Percentiles rank a stretch among this genome's conserved stretches.
Evolutionary conservation across 306 rosid species (phyloP).

Genomic region (Oemleria cerasiformis): DNA sequence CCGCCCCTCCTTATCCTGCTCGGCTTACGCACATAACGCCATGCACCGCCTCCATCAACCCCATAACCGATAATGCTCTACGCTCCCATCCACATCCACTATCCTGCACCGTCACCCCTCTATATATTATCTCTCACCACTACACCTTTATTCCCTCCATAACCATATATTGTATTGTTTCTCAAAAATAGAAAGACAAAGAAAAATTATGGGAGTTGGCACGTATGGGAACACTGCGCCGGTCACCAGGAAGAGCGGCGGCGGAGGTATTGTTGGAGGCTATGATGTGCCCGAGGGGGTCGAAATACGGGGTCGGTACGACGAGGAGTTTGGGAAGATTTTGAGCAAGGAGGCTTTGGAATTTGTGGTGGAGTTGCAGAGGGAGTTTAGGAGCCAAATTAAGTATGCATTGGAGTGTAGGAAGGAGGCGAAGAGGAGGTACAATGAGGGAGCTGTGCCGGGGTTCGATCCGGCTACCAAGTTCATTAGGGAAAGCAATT

Average conservation of each 20-base stretch:
- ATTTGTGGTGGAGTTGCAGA: conserved; percentile 69
- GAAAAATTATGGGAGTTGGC: conserved; percentile 36
- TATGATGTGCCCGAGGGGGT: conserved; percentile 74
- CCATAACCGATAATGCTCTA: conserved; percentile 24
- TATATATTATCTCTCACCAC: background rate
- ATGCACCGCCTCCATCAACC: conserved; percentile 16
- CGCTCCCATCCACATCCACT: conserved; percentile 11
- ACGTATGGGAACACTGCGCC: conserved; percentile 23
- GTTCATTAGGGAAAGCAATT: conserved; percentile 56
- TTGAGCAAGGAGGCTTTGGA: conserved; percentile 68
- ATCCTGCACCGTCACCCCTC: background rate
- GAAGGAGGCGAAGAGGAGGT: conserved; percentile 62
- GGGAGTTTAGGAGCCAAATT: conserved; percentile 64
- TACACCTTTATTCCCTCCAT: background rate
- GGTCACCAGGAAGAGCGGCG: conserved; percentile 2
- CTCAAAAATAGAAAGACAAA: background rate
- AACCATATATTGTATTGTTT: background rate
- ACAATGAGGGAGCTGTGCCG: conserved; percentile 64
- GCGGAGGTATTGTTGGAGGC: conserved; percentile 6
- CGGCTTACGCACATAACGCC: conserved; percentile 31
- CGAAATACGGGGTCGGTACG: conserved; percentile 70
- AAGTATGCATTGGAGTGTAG: conserved; percentile 74
- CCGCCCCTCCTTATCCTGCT: conserved; percentile 24
- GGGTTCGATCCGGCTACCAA: conserved; percentile 74
- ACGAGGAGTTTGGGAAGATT: conserved; percentile 57